Evolutionary conservation across 106 monocot species (phyloP), one percentile per base, ranked within the genome.

Genomic region (Dioscorea zingiberensis): DNA sequence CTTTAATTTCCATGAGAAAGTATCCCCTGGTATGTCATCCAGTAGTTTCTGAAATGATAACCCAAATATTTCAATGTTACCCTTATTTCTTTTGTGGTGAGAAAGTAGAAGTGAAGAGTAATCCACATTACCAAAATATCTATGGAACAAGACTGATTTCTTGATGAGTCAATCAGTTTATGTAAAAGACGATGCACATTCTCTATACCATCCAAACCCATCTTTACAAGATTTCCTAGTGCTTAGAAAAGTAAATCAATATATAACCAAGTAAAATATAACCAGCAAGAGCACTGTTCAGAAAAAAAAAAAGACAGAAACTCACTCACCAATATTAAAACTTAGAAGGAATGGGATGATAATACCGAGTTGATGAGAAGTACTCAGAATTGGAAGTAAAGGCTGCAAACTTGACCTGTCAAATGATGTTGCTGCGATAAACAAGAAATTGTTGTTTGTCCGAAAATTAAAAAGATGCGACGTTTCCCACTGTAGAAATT

Each of bases 341-440:
- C 51, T 61, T 1, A 78, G 55, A 51, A 83, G 58, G 49, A 32
- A 57, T 26, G 57, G 56, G 29, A 78, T 7, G 3, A 54, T 51
- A 14, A 63, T 49, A 21, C 47, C 13, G 27, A 55, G 47, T 27
- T 62, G 47, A 54, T 48, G 23, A 22, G 73, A 62, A 8, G 56
- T 64, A 8, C 51, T 25, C n/a, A 67, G 59, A 57, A 75, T 24
- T 0, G 62, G 56, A 11, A 74, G 47, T 13, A 83, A 46, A 24
- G 56, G 57, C 69, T 71, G 70, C 64, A 74, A 44, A 25, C 44
- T 51, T 71, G 78, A 83, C 60, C 59, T 71, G 16, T 58, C 71
- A 71, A 71, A 78, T 46, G 78, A 83, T 71, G 83, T 83, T 67
- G 74, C 83, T 83, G 66, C 67, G 29, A 45, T 15, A 61, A 27